Conservation (phyloP, 208 protist genomes). For the Acanthamoeba royreba region DNA sequence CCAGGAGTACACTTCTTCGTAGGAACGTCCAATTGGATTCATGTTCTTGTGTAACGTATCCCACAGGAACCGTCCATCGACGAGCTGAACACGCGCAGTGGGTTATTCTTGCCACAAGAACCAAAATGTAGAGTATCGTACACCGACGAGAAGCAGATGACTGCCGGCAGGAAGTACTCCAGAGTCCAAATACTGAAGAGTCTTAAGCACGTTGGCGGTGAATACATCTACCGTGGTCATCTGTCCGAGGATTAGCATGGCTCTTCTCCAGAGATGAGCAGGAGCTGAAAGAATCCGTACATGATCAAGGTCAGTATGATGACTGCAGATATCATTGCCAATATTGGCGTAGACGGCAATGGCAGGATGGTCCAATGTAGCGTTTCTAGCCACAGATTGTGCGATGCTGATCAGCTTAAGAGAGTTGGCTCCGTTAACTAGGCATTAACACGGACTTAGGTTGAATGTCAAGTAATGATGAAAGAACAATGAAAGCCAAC, state of each 20-base stretch:
- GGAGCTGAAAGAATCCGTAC: no score
- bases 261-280: no score
- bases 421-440: constrained; percentile 78
- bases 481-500: not conserved
- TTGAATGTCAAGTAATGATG: no score
- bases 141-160: constrained; percentile 65
- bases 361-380: constrained; percentile 63
- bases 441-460: not conserved
- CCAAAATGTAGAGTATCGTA: not conserved
- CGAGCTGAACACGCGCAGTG: constrained; percentile 16
- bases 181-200: constrained; percentile 62
- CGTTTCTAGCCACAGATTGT: constrained; percentile 56
- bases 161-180: constrained; percentile 53
- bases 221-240: constrained; percentile 49
- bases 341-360: constrained; percentile 76
- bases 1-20: constrained; percentile 77
- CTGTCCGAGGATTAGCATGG: no score
- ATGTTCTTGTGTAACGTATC: constrained; percentile 75
- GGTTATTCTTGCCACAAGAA: not conserved
- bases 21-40: constrained; percentile 77
- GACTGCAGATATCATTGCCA: constrained; percentile 80
- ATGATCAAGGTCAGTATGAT: not conserved
- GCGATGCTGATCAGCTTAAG: constrained; percentile 54
- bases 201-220: not conserved
- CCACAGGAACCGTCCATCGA: constrained; percentile 80